These are phyloP conservation scores for Ilyonectria destructans DNA, from an alignment of 2,329 filamentous ascomycete genomes.

Conservation along the genomic window DNA sequence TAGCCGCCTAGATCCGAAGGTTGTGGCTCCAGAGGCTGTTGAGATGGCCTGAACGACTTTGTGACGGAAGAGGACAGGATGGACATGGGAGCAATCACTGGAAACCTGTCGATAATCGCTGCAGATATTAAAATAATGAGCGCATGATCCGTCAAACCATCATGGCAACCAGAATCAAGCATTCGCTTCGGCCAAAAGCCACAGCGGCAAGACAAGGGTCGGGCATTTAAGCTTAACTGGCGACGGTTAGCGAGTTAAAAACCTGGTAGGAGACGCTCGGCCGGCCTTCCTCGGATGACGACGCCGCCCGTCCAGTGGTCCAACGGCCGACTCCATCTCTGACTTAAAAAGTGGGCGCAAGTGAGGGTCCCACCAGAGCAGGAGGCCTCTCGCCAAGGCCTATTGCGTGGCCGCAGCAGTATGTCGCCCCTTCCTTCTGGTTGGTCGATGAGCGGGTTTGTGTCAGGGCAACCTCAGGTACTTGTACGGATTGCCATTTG, in stretches of 20 bases:
- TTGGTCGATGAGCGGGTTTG: slow-evolving; percentile 29
- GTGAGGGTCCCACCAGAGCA: slow-evolving; percentile 12
- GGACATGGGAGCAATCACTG: neutral
- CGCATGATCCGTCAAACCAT: neutral
- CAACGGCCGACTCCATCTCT: slow-evolving; percentile 12
- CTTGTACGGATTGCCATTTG: slow-evolving; percentile 21
- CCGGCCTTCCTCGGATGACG: slow-evolving; percentile 6
- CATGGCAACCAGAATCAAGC: neutral
- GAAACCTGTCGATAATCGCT: no score
- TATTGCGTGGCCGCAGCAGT: slow-evolving; percentile 26
- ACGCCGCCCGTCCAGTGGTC: neutral
- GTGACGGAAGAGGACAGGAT: neutral
- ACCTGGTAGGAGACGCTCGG: neutral
- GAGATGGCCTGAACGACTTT: neutral
- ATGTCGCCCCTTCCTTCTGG: slow-evolving; percentile 36
- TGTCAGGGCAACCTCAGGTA: slow-evolving; percentile 7
- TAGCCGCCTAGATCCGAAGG: neutral
- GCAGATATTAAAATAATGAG: neutral
- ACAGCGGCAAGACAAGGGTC: slow-evolving; percentile 20
- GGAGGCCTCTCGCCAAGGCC: slow-evolving; percentile 25
- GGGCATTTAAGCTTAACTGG: slow-evolving; percentile 32
- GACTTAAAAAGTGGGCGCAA: slow-evolving; percentile 19
- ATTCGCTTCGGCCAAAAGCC: slow-evolving; percentile 11
- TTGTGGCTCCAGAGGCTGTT: neutral
- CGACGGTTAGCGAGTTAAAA: slow-evolving; percentile 3